Conservation (phyloP, 805 yeast genomes). For the Scheffersomyces amazonensis region DNA sequence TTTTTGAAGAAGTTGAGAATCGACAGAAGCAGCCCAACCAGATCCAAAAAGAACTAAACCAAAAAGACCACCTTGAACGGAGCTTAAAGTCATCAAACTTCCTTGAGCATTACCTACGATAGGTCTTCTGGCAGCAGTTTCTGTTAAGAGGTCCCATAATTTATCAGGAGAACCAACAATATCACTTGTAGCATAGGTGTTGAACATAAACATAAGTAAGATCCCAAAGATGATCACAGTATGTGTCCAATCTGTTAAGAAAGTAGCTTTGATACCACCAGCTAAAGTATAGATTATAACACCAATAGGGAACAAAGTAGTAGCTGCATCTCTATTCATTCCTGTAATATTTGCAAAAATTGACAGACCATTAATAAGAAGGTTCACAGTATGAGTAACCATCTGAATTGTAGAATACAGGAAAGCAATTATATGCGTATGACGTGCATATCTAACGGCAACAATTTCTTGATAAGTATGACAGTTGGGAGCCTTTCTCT, state of each 20-base stretch:
- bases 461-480: slow-evolving; percentile 89
- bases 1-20: slow-evolving; percentile 85
- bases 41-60: slow-evolving; percentile 86
- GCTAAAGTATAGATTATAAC: slow-evolving; percentile 46
- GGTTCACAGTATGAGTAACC: slow-evolving; percentile 87
- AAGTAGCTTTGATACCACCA: slow-evolving; percentile 46
- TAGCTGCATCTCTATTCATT: slow-evolving; percentile 71
- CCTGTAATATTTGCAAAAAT: slow-evolving; percentile 81
- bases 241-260: slow-evolving; percentile 43
- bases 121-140: slow-evolving; percentile 59
- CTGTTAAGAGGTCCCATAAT: slow-evolving; percentile 74
- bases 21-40: slow-evolving; percentile 84
- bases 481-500: slow-evolving; percentile 85
- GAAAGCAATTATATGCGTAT: slow-evolving; percentile 65
- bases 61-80: slow-evolving; percentile 83
- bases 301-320: slow-evolving; percentile 80
- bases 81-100: slow-evolving; percentile 83
- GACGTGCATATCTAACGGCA: slow-evolving; percentile 73
- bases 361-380: slow-evolving; percentile 87
- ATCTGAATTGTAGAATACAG: slow-evolving; percentile 86
- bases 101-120: slow-evolving; percentile 83
- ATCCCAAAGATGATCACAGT: slow-evolving; percentile 65
- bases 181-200: slow-evolving; percentile 68
- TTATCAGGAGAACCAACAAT: slow-evolving; percentile 77
- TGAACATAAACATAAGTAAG: slow-evolving; percentile 77